These are phyloP conservation scores for Leccinum pellstonianum DNA, from an alignment of 768 basidiomycete species.

Conservation along the genomic window DNA sequence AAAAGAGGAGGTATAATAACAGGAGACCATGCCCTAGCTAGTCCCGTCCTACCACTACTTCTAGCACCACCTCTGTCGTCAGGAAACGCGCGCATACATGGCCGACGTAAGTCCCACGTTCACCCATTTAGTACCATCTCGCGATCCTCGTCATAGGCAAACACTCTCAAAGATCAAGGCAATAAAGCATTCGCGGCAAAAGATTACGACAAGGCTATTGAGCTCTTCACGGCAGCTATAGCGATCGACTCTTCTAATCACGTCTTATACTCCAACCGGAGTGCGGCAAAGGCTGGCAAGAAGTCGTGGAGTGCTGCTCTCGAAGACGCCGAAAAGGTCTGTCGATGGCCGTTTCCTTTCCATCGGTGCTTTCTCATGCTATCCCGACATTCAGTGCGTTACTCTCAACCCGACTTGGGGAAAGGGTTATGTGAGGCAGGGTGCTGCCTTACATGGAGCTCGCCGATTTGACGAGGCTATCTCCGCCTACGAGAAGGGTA, in stretches of 20 bases:
- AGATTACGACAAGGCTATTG: too few species aligned
- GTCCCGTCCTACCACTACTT: not conserved
- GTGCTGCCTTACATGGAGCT: constrained; percentile 55
- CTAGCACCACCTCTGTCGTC: not conserved
- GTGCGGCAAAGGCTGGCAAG: too few species aligned
- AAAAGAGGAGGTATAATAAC: constrained; percentile 20
- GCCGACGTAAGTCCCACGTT: constrained; percentile 33
- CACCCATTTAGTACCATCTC: not conserved
- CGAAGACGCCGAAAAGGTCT: constrained; percentile 82
- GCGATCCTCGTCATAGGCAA: constrained; percentile 35
- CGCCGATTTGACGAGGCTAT: constrained; percentile 81
- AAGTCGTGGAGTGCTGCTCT: constrained; percentile 47
- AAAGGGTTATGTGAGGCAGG: too few species aligned
- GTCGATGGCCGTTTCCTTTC: not conserved
- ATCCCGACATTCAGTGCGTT: constrained; percentile 82
- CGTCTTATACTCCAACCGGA: too few species aligned
- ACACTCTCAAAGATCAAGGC: constrained; percentile 13
- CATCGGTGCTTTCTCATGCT: not conserved
- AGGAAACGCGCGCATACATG: constrained; percentile 16
- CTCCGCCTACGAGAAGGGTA: constrained; percentile 75
- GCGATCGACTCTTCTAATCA: too few species aligned
- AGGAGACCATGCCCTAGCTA: not conserved
- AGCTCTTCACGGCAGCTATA: too few species aligned
- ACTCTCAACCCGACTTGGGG: constrained; percentile 78
- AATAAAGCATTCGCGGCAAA: too few species aligned